Conservation (phyloP, 345 rosid genomes). For the Boechera stricta region DNA sequence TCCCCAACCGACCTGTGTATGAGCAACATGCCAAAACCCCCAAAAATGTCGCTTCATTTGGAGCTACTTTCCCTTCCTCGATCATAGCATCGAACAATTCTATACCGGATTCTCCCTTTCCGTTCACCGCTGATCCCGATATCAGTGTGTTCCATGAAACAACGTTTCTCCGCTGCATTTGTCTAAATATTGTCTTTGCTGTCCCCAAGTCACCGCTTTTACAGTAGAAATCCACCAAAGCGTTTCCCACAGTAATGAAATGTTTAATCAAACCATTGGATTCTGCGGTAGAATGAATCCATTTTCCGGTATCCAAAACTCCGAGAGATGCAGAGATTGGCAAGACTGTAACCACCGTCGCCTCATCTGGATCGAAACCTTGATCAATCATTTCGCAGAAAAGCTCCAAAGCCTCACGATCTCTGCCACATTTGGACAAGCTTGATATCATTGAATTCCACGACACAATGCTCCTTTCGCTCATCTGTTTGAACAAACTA, state of each 20-base stretch:
- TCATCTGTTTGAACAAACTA: slow-evolving; percentile 59
- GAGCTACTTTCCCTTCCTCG: slow-evolving; percentile 43
- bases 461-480: slow-evolving; percentile 56
- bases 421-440: slow-evolving; percentile 62
- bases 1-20: slow-evolving; percentile 63
- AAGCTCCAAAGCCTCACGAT: slow-evolving; percentile 61
- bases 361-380: slow-evolving; percentile 66
- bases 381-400: slow-evolving; percentile 65
- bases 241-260: slow-evolving; percentile 62
- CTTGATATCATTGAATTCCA: slow-evolving; percentile 76
- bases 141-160: slow-evolving; percentile 77
- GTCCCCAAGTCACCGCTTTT: slow-evolving; percentile 65
- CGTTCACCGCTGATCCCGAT: slow-evolving; percentile 65
- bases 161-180: slow-evolving; percentile 58
- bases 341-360: slow-evolving; percentile 62
- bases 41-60: slow-evolving; percentile 60
- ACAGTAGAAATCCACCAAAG: slow-evolving; percentile 64
- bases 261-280: slow-evolving; percentile 50
- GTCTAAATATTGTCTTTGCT: slow-evolving; percentile 50
- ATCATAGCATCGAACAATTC: slow-evolving; percentile 64
- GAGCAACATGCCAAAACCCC: slow-evolving; percentile 69
- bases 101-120: slow-evolving; percentile 62
- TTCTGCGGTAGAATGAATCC: slow-evolving; percentile 60
- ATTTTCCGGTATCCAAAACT: slow-evolving; percentile 55
- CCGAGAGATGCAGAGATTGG: slow-evolving; percentile 71